Percentiles rank a stretch among this genome's conserved stretches.
Conservation (phyloP, 176 grass and related monocot species). For the Triticum monococcum region DNA sequence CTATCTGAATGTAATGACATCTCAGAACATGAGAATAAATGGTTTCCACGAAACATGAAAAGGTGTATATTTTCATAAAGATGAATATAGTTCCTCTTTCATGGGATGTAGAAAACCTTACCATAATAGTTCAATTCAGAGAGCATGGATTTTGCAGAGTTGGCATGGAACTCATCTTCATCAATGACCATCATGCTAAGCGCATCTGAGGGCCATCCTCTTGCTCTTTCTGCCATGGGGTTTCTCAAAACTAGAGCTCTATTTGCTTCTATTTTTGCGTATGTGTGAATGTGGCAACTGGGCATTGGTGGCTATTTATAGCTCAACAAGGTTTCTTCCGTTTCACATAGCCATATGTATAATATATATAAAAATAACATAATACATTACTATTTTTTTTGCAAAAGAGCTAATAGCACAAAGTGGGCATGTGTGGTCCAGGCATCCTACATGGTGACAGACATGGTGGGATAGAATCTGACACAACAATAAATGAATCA, state of each 20-base stretch:
- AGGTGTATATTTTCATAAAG: neutral
- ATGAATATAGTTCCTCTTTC: neutral
- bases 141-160: constrained; percentile 5
- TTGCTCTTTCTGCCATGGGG: neutral
- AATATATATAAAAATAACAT: neutral
- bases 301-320: constrained; percentile 18
- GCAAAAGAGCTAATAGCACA: neutral
- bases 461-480: neutral
- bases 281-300: neutral
- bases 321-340: neutral
- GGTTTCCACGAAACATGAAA: neutral
- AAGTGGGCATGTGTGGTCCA: neutral
- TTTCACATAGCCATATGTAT: neutral
- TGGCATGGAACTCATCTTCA: neutral
- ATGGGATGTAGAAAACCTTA: neutral
- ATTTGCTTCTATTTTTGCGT: neutral
- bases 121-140: neutral
- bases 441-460: neutral
- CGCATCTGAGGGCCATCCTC: neutral
- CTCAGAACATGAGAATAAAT: neutral
- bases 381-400: neutral
- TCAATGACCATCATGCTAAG: constrained; percentile 10
- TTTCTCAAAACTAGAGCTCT: neutral
- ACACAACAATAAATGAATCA: neutral
- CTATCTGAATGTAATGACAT: neutral